Evolutionary conservation across 106 monocot genomes (phyloP), one percentile per base, ranked within the genome.

Genomic region (Hemerocallis citrina): DNA sequence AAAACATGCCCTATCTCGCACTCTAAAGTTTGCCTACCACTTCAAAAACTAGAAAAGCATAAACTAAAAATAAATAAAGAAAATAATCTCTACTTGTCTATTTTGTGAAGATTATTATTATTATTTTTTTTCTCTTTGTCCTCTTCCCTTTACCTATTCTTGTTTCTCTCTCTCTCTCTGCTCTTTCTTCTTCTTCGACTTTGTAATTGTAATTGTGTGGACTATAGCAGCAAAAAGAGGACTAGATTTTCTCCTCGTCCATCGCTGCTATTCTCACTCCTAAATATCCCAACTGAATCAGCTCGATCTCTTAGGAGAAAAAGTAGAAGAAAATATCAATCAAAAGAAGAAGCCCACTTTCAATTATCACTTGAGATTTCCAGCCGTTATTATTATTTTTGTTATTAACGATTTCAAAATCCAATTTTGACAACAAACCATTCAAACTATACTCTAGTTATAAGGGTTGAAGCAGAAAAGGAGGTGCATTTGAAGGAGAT

Each of bases 221-320:
- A n/a, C n/a, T n/a, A n/a, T n/a, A n/a, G n/a, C n/a, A n/a, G n/a
- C 14, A 15, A 4, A 42, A 13, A 42, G 4, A 42, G n/a, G 45
- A 27, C 50, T 50, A 50, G 50, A 50, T 50, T 50, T 9, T 50
- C 50, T 50, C 50, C 50, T 50, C 50, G 1, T 12, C 23, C 9
- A 27, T 50, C 7, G 50, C 50, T 45, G 45, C 11, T n/a, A n/a
- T n/a, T 41, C 11, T 10, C 41, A 41, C 41, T 41, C 41, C 41
- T 25, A 50, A 50, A 50, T 25, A 50, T 50, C 50, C 25, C 25
- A 50, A 50, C 50, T 27, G n/a, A n/a, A n/a, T n/a, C n/a, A n/a
- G 50, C 50, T 50, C 14, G 1, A 50, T 22, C 50, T 50, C 25
- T 23, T 23, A 50, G 25, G 23, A 24, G 50, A n/a, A n/a, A n/a